Base-by-base conservation (phyloP, 805 yeast genomes). In the Hanseniaspora jakobsenii region DNA sequence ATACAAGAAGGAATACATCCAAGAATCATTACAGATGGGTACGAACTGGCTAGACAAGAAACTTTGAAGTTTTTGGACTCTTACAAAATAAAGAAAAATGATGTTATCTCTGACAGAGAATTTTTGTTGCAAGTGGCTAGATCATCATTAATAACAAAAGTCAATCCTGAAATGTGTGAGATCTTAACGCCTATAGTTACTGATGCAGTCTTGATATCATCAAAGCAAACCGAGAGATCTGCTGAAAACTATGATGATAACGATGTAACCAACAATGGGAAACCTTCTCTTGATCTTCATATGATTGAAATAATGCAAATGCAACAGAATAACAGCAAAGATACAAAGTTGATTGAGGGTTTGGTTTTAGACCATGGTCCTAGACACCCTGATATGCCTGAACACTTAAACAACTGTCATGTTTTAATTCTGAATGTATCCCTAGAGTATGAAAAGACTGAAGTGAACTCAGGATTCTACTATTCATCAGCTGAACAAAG, bases 371-470 rank as follows among this genome's bases (percentile, higher is more conserved):
- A 91, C 62, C 98, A 91, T 61, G 98, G 98, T 53, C 96, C 95
- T 14, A 77, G 98, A 61, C 98, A 91, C 69, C 98, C 98, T 36
- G 98, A 91, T 64, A 91, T 91, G 98, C 98, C 98, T 48, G 81
- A 78, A 52, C 66, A 77, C 45, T 79, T 91, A 16, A 73, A 75
- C 51, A 84, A 91, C 61, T 95, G 95, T 2, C 69, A 75, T 56
- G 77, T 91, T 27, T 71, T 91, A 58, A 91, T 84, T 44, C 72
- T 91, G 55, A 91, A 91, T 61, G 98, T 91, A 36, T 83, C 95
- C 5, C 69, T 91, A 54, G 98, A 91, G 64, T 91, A 91, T 63
- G 98, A 91, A 61, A 91, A 91, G 69, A 85, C 95, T 34, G 98
- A 91, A 67, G 95, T 91, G 42, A 91, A 91, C 66, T 82, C 95